phyloP scores from a whole-genome alignment of 2,329 filamentous ascomycete species.

The Ciborinia camelliae region DNA sequence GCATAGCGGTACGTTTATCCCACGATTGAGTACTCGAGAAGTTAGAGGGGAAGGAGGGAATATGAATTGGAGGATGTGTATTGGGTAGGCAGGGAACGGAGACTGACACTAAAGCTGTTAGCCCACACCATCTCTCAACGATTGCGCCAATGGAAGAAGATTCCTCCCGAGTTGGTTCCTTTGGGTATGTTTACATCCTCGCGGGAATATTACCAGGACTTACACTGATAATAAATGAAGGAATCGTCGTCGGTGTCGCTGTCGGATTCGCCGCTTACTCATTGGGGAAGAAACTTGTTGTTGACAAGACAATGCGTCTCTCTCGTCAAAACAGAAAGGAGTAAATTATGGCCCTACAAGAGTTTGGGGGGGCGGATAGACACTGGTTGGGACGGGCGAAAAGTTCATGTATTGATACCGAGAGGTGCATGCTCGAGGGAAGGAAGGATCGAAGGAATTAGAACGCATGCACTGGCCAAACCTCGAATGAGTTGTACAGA shows the following conservation, averaged over 20 bases:
- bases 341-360: slow-evolving; percentile 25
- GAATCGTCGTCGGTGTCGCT: slow-evolving; percentile 83
- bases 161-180: slow-evolving; percentile 91
- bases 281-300: slow-evolving; percentile 72
- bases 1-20: slow-evolving; percentile 57
- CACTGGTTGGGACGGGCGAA: slow-evolving; percentile 18
- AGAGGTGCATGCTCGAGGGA: not conserved
- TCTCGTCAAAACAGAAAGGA: slow-evolving; percentile 56
- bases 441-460: slow-evolving; percentile 17
- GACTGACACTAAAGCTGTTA: slow-evolving; percentile 42
- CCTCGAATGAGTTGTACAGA: slow-evolving; percentile 19
- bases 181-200: slow-evolving; percentile 62
- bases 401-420: not conserved
- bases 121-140: slow-evolving; percentile 97
- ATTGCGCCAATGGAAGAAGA: slow-evolving; percentile 80
- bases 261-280: slow-evolving; percentile 80
- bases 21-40: not conserved
- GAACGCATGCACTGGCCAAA: slow-evolving; percentile 10
- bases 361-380: slow-evolving; percentile 3
- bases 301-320: slow-evolving; percentile 91
- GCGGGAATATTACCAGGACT: slow-evolving; percentile 19
- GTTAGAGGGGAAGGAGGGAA: not conserved
- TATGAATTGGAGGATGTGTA: slow-evolving; percentile 1
- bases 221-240: slow-evolving; percentile 39
- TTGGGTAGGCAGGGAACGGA: slow-evolving; percentile 19